Base-by-base conservation (phyloP, 441 rosid genomes). In the Raphanus hybrid region DNA sequence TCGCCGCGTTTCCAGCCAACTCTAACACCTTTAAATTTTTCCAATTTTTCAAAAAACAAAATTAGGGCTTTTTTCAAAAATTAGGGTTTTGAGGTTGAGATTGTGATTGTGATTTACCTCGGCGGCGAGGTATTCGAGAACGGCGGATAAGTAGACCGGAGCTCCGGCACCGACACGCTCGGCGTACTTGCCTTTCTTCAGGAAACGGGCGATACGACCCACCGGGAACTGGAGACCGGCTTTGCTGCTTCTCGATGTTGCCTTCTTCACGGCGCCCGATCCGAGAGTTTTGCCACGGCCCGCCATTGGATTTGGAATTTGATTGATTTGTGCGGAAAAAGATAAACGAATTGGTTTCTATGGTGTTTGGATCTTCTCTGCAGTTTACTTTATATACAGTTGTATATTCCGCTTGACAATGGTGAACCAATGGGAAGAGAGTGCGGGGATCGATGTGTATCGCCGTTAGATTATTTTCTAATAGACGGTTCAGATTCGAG, bases 151-250 rank as follows among this genome's bases (percentile, higher is more conserved):
- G 70, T 94, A 94, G 8, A 94, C 98, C 4, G 97, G 97, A 37
- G 98, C 98, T 1, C 97, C 98, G 57, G 98, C 98, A 6, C 98
- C 96, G 1, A 94, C 97, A 3, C 98, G 95, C 64, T 92, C 98
- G 48, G 98, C 97, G 64, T 94, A 94, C 80, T 94, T 94, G 14
- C 98, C 98, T 59, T 95, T 97, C 87, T 94, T 94, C 72, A 94
- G 84, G 70, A 94, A 94, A 20, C 98, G 86, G 26, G 95, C 97
- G 27, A 92, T 92, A 86, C 95, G 97, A 76, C 98, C 98, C 1
- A 94, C 97, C 0, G 97, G 96, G 23, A 92, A 94, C 81, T 94
- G 97, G 43, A 92, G 89, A 11, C 97, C 98, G 9, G 97, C 98
- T 85, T 94, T 94, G 86, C 98, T 94, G 67, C 98, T 94, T 75